Base-by-base conservation (phyloP, 352 stramenopile genomes). In the Phytophthora hibernalis region DNA sequence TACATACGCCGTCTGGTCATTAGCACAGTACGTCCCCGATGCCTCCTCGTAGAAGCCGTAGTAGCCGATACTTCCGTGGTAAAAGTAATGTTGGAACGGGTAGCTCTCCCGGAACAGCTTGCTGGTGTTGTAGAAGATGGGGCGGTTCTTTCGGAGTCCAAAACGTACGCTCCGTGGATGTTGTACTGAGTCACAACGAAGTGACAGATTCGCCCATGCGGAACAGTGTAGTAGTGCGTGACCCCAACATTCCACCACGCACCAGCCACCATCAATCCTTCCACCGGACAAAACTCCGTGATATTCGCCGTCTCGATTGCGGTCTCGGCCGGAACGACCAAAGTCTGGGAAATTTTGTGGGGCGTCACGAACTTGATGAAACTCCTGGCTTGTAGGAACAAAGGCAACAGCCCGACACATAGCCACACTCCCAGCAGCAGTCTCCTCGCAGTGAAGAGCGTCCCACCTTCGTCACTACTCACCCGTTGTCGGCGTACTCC, bases 131-230 rank as follows among this genome's bases (percentile, higher is more conserved):
- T 65, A 7, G 47, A 45, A 24, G 57, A 65, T 31, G 47, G 57
- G n/a, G 48, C 3, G 16, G 33, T 26, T 24, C n/a, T 20, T 30
- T 58, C 35, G 6, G 37, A 53, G 45, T 35, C 37, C 10, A 58
- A 21, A 9, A 22, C 7, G 22, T 67, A 67, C 3, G 35, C 21
- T 20, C 58, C 58, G 5, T 66, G 58, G 20, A 65, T 58, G 26
- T 65, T 65, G 20, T 65, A 65, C 20, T 66, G 59, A 5, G 59
- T 35, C 30, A 66, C 49, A 5, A 66, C 59, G 18, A 60, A 66
- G 28, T 66, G 55, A 9, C 55, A 63, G 16, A 63, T 20, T 55
- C 44, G 43, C 5, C 55, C 55, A 24, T 38, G 5, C 16, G 43
- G 31, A 9, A 49, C 22, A 48, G 20, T 55, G 44, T 63, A 63